phyloP scores from a whole-genome alignment of 148 eudicot genomes.

The Cornus florida region DNA sequence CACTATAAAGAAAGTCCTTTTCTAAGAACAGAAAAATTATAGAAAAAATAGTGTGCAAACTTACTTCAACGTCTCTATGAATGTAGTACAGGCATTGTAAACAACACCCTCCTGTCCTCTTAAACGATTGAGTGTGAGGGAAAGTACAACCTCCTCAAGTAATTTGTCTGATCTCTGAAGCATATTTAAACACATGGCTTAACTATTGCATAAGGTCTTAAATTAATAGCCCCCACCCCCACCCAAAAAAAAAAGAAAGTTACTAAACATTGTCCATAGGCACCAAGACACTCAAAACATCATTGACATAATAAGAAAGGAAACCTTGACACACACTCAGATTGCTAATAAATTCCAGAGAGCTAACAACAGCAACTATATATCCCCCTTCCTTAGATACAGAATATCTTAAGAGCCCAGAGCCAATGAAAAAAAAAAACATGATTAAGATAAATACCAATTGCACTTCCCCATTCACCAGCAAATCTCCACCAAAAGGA shows the following conservation, averaged over 20 bases:
- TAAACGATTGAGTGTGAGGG: conserved; percentile 75
- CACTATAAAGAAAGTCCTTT: too few species aligned
- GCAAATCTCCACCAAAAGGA: conserved; percentile 81
- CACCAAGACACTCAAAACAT: neutral
- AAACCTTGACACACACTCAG: too few species aligned
- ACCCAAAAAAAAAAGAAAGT: neutral
- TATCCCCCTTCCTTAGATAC: too few species aligned
- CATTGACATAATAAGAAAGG: too few species aligned
- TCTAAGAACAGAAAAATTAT: too few species aligned
- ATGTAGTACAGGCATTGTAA: conserved; percentile 63
- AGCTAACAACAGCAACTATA: too few species aligned
- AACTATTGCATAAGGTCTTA: conserved; percentile 11
- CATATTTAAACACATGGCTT: conserved; percentile 5
- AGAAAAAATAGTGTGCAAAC: conserved; percentile 10
- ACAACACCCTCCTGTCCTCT: conserved; percentile 47
- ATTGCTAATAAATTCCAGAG: too few species aligned
- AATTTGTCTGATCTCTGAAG: conserved; percentile 77
- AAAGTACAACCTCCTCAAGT: conserved; percentile 89
- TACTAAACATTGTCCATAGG: neutral
- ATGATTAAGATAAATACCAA: conserved; percentile 49
- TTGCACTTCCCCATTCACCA: conserved; percentile 88
- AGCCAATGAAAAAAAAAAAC: neutral
- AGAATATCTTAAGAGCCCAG: neutral
- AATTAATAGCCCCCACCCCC: neutral
- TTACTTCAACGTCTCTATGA: conserved; percentile 80